Percentiles rank a stretch among this genome's conserved stretches.
These are phyloP conservation scores for Botrytis aclada DNA, from an alignment of 2,329 filamentous ascomycete genomes.

Conservation along the genomic window DNA sequence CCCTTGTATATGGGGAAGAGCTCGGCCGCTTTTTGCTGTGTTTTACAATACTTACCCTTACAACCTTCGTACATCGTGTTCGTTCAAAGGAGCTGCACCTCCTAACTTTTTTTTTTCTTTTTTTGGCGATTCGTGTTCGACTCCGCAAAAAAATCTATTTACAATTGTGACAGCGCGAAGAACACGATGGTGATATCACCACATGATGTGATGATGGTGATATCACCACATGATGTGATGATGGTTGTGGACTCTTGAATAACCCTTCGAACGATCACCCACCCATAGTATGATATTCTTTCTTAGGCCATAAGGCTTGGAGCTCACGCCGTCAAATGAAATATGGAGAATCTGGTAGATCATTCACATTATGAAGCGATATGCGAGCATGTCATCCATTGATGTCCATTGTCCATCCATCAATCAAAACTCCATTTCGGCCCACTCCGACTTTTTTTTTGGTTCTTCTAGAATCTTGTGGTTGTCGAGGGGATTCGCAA, in stretches of 20 bases:
- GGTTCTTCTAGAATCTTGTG: not conserved
- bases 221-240: not conserved
- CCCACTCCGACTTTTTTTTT: conserved; percentile 9
- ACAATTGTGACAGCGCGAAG: not conserved
- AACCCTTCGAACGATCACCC: not conserved
- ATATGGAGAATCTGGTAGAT: conserved; percentile 13
- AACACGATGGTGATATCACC: conserved; percentile 4
- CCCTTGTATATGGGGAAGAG: no score
- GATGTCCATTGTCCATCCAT: not conserved
- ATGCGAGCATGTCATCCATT: not conserved
- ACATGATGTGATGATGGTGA: not conserved
- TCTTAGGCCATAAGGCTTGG: not conserved
- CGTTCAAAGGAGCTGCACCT: not conserved
- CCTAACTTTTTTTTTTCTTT: not conserved
- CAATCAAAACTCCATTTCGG: not conserved
- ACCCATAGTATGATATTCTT: not conserved
- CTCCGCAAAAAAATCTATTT: not conserved
- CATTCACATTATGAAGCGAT: not conserved
- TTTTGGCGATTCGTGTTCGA: not conserved
- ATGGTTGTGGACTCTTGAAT: not conserved
- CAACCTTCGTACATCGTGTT: not conserved
- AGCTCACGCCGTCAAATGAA: conserved; percentile 16
- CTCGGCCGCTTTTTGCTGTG: no score
- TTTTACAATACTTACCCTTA: no score
- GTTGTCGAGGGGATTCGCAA: conserved; percentile 9